A percentile compares a stretch with the other conserved stretches of the same genome.
These are phyloP conservation scores for Stemphylium vesicarium DNA, from an alignment of 2,329 filamentous ascomycete species.

Conservation along the genomic window DNA sequence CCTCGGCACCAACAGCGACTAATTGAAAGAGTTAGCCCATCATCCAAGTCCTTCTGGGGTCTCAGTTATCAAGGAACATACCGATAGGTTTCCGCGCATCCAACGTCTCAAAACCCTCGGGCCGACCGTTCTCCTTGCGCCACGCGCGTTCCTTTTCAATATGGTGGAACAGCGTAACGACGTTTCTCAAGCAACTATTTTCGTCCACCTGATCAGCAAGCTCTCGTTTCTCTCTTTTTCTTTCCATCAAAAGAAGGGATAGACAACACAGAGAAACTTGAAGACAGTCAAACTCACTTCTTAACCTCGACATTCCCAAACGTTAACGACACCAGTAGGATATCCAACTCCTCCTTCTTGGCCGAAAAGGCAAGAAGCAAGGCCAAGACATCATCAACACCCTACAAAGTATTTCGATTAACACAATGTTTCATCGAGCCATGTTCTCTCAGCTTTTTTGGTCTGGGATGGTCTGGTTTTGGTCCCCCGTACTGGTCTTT, in stretches of 20 bases:
- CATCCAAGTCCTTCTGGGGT: not conserved
- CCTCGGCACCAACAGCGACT: slow-evolving; percentile 84
- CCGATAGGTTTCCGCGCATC: slow-evolving; percentile 73
- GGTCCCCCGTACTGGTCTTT: not conserved
- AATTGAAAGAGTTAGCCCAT: not conserved
- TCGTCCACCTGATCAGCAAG: not conserved
- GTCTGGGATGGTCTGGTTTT: not conserved
- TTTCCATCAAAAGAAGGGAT: not conserved
- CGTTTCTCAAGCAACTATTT: slow-evolving; percentile 80
- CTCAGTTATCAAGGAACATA: slow-evolving; percentile 14
- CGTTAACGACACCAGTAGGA: slow-evolving; percentile 84
- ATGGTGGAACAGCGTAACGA: slow-evolving; percentile 88
- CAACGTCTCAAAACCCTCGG: slow-evolving; percentile 75
- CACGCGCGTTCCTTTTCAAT: slow-evolving; percentile 88
- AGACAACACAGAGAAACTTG: not conserved
- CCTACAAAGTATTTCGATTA: slow-evolving; percentile 50
- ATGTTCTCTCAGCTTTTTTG: not conserved
- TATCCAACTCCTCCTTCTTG: slow-evolving; percentile 81
- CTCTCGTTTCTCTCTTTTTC: not conserved
- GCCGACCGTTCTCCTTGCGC: slow-evolving; percentile 71
- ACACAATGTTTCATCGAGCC: no score
- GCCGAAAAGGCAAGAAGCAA: slow-evolving; percentile 85
- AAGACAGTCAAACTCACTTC: slow-evolving; percentile 60
- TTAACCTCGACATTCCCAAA: slow-evolving; percentile 92
- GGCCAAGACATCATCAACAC: slow-evolving; percentile 90